Base-by-base conservation (phyloP, 148 eudicot species). In the Amaranthus cruentus region DNA sequence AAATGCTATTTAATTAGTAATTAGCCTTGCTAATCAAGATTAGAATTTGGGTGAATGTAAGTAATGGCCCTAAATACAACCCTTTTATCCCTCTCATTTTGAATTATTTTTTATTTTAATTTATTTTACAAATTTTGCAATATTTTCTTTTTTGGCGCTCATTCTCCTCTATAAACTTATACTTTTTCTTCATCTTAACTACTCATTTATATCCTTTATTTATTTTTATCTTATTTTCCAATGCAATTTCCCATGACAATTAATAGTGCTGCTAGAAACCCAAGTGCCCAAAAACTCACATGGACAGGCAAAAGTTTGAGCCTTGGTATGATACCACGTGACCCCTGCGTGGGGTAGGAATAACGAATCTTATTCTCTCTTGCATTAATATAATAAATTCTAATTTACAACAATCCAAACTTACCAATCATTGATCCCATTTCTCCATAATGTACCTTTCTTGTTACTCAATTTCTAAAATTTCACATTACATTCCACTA, bases 351-450 rank as follows among this genome's bases (percentile, higher is more conserved):
- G 75, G 60, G 74, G 55, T 59, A 59, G 50, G 68, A 9, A 51
- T 57, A 68, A 7, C 73, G 83, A 78, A 80, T 77, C 71, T 72
- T 63, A 72, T 70, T 69, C 53, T 67, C 70, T 12, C 7, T 78
- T 82, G 84, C 87, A 84, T 64, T 82, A 28, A 28, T 28, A 28
- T 28, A 28, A 28, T 28, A 80, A 79, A 61, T 72, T 82, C 72
- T 75, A 75, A 67, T 49, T 74, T 63, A 75, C 72, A 69, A 72
- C 75, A 73, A 72, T 81, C 82, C 86, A 85, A 83, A 74, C 74
- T 56, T 53, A 57, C 79, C 88, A 80, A 89, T 84, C 83, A 84
- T 83, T 85, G 71, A 55, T 75, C 77, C 78, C 84, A 80, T 80
- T 75, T 76, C 72, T 75, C 64, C 56, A 72, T 58, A 66, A 70